Base-by-base conservation (phyloP, 768 basidiomycete genomes). In the Auricularia heimuer region DNA sequence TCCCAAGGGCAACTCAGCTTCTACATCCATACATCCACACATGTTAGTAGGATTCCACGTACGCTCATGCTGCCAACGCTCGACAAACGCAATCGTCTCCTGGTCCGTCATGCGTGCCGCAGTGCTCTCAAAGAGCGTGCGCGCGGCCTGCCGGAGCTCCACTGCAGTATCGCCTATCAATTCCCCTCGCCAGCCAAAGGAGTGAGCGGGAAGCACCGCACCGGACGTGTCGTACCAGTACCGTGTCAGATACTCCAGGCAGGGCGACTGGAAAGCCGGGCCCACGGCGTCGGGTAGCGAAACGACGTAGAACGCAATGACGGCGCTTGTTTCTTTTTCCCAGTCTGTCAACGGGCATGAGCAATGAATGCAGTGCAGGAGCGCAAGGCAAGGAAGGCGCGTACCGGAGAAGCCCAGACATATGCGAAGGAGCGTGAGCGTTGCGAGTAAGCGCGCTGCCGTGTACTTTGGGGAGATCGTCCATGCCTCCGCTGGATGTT, bases 251-350 rank as follows among this genome's bases (percentile, higher is more conserved):
- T 83, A 86, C 2, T 85, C 80, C 4, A 97, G 78, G 66, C 85
- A 87, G 0, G 95, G 90, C 4, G 83, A 73, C 63, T 84, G 79
- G 70, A 86, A 95, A 2, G 73, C 71, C 0, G 77, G 69, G 1
- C 91, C 91, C 12, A 92, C 81, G 7, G 76, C 76, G 18, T 82
- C 77, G 1, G 83, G 80, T 35, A 98, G 77, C 2, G 90, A 87
- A 0, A 87, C 82, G 0, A 88, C 81, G 73, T 94, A 97, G 73
- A 91, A 96, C 0, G 88, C 81, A 66, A 90, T 87, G 24, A 92
- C 84, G 1, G 88, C 86, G 67, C 83, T 87, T 16, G 88, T 87
- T 35, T 80, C 80, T 62, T 87, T 85, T 62, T 86, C 81, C 3
- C 85, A 78, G 45, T 90, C 93, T 93, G 67, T 35, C 62, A 8